A percentile compares a stretch with the other conserved stretches of the same genome.
Conservation (phyloP, 805 yeast genomes). For the Pichia heedii region DNA sequence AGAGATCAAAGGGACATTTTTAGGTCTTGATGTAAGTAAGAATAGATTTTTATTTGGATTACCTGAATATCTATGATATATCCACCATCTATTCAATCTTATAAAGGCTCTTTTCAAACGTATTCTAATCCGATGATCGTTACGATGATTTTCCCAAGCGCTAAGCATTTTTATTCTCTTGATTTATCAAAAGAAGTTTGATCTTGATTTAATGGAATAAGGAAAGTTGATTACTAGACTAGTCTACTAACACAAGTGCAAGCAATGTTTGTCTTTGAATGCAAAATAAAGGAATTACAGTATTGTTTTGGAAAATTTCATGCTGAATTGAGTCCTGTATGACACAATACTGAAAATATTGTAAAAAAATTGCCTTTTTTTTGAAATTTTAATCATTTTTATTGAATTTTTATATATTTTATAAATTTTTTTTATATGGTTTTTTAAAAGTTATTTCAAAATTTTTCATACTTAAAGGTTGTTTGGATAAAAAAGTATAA, state of each 20-base stretch:
- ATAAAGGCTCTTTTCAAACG: conserved; percentile 13
- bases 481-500: not conserved
- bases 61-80: conserved; percentile 13
- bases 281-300: too few species aligned
- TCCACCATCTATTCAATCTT: conserved; percentile 23
- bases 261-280: not conserved
- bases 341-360: not conserved
- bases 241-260: not conserved
- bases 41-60: conserved; percentile 17
- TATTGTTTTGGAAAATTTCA: too few species aligned
- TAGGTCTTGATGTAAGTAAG: conserved; percentile 20
- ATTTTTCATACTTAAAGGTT: conserved; percentile 4
- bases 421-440: not conserved
- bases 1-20: conserved; percentile 20
- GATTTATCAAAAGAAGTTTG: not conserved
- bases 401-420: not conserved
- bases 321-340: too few species aligned
- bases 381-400: not conserved
- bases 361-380: not conserved
- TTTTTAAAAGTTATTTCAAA: too few species aligned
- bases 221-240: too few species aligned
- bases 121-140: not conserved
- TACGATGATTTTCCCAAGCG: conserved; percentile 1
- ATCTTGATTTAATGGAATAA: too few species aligned
- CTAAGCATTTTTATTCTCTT: not conserved